These are phyloP conservation scores for Glarea lozoyensis DNA, from an alignment of 495 filamentous ascomycete genomes.

Conservation along the genomic window DNA sequence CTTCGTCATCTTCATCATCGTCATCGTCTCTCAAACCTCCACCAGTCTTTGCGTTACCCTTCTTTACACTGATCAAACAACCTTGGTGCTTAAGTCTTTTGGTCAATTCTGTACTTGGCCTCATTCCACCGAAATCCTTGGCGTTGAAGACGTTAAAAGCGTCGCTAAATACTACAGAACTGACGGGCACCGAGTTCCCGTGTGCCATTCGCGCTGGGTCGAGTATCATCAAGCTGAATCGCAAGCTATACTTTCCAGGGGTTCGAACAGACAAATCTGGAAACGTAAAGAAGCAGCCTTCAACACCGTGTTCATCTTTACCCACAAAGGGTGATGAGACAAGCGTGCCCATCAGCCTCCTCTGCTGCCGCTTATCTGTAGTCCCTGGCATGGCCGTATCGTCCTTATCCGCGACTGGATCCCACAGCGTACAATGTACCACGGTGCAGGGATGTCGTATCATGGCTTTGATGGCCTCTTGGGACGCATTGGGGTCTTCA, in stretches of 20 bases:
- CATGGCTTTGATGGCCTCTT: conserved; percentile 43
- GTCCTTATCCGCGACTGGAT: conserved; percentile 48
- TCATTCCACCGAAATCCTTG: conserved; percentile 97
- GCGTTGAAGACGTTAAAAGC: conserved; percentile 84
- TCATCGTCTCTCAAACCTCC: conserved; percentile 38
- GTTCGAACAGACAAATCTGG: conserved; percentile 88
- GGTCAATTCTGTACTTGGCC: conserved; percentile 58
- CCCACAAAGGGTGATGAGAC: conserved; percentile 68
- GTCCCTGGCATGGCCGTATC: conserved; percentile 43
- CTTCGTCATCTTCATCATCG: conserved; percentile 35
- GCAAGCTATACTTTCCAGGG: conserved; percentile 71
- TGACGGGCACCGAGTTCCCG: conserved; percentile 42
- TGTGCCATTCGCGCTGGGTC: conserved; percentile 35
- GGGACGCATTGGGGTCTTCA: conserved; percentile 48
- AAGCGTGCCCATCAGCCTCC: conserved; percentile 70
- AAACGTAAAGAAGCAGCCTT: conserved; percentile 90
- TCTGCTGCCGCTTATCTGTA: conserved; percentile 49
- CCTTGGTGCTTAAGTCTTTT: conserved; percentile 66
- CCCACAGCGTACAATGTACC: conserved; percentile 75
- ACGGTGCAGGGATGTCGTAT: conserved; percentile 70
- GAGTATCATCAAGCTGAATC: conserved; percentile 80
- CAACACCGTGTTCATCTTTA: conserved; percentile 51
- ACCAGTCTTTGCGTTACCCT: conserved; percentile 58
- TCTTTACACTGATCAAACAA: conserved; percentile 71
- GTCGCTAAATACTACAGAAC: conserved; percentile 62